These are phyloP conservation scores for Russula earlei DNA, from an alignment of 768 basidiomycete species.

Conservation along the genomic window DNA sequence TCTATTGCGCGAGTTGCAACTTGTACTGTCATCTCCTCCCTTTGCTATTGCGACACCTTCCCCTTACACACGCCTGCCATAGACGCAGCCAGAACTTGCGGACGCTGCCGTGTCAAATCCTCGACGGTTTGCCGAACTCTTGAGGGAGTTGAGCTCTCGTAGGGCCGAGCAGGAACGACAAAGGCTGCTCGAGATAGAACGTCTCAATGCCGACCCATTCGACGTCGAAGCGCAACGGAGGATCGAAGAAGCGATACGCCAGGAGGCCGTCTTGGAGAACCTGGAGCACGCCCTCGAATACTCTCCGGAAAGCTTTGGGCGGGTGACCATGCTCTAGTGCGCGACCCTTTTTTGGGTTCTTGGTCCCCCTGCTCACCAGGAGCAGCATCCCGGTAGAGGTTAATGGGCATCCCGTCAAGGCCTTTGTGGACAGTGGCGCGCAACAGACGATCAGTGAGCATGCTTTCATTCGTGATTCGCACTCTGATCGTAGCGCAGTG, in stretches of 20 bases:
- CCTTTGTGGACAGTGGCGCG: slow-evolving; percentile 97
- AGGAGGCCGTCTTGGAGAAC: slow-evolving; percentile 86
- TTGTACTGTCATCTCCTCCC: slow-evolving; percentile 23
- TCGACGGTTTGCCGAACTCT: slow-evolving; percentile 61
- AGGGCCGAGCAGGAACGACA: slow-evolving; percentile 42
- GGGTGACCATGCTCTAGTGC: slow-evolving; percentile 95
- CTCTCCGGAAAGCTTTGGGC: slow-evolving; percentile 86
- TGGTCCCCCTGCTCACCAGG: neutral
- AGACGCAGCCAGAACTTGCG: slow-evolving; percentile 80
- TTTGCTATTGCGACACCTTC: neutral
- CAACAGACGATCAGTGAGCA: slow-evolving; percentile 90
- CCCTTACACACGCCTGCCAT: neutral
- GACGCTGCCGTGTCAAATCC: slow-evolving; percentile 61
- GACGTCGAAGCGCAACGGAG: slow-evolving; percentile 84
- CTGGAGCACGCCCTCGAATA: slow-evolving; percentile 91
- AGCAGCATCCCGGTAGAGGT: slow-evolving; percentile 83
- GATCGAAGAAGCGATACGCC: slow-evolving; percentile 90
- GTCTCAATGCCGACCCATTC: slow-evolving; percentile 80
- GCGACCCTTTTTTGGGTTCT: slow-evolving; percentile 25
- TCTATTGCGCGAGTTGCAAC: slow-evolving; percentile 63
- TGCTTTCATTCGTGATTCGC: neutral
- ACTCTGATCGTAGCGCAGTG: slow-evolving; percentile 39
- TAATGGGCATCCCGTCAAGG: slow-evolving; percentile 82
- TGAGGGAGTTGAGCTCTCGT: slow-evolving; percentile 51
- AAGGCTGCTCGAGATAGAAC: slow-evolving; percentile 49